These are phyloP conservation scores for Clathrus columnatus DNA, from an alignment of 768 basidiomycete species.

Conservation along the genomic window DNA sequence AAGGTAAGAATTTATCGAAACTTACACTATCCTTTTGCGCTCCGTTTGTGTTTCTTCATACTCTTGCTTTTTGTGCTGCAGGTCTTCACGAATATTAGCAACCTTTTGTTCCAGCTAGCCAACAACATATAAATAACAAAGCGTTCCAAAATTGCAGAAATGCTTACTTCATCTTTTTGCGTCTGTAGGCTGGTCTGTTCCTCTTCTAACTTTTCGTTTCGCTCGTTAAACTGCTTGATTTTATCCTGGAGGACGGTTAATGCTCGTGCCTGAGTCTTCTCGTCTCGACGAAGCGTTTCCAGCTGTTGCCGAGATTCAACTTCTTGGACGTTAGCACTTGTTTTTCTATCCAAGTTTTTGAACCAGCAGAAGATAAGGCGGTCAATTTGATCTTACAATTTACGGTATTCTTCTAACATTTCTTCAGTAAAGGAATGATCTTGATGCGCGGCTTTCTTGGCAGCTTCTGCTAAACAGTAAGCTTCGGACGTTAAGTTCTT, in stretches of 20 bases:
- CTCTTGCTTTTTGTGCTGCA: constrained; percentile 63
- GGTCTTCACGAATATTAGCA: constrained; percentile 44
- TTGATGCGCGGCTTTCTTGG: constrained; percentile 58
- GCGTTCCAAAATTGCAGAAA: background rate
- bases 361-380: background rate
- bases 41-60: constrained; percentile 83
- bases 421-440: constrained; percentile 77
- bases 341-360: constrained; percentile 46
- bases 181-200: constrained; percentile 42
- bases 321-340: constrained; percentile 66
- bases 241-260: constrained; percentile 61
- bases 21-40: constrained; percentile 68
- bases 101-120: constrained; percentile 55
- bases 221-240: constrained; percentile 54
- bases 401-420: constrained; percentile 79
- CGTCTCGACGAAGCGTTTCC: constrained; percentile 72
- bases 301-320: constrained; percentile 83
- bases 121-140: background rate
- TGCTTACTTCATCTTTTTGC: constrained; percentile 51
- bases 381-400: constrained; percentile 43
- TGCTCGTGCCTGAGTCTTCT: constrained; percentile 61
- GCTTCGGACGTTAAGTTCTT: too few relatives aligned
- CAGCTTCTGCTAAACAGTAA: constrained; percentile 55
- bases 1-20: background rate
- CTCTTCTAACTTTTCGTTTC: constrained; percentile 43